phyloP scores from a whole-genome alignment of 768 basidiomycete species.

The Postia placenta region DNA sequence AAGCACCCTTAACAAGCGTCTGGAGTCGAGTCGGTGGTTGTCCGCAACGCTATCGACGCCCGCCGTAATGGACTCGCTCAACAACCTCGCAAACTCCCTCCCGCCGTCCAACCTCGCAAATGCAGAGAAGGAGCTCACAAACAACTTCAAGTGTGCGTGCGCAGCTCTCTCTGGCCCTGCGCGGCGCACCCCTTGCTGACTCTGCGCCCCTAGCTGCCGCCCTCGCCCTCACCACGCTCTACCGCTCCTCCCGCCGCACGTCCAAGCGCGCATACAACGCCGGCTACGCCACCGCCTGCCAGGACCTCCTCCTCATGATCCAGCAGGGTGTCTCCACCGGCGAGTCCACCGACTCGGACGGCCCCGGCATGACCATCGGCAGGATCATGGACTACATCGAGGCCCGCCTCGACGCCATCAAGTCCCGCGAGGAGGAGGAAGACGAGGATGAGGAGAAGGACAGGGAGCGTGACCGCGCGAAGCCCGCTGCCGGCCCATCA shows the following conservation, averaged over 20 bases:
- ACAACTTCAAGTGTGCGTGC: conserved; percentile 70
- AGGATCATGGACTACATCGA: conserved; percentile 84
- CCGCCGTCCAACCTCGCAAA: conserved; percentile 64
- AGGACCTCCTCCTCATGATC: conserved; percentile 75
- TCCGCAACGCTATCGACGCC: neutral
- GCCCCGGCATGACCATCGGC: conserved; percentile 67
- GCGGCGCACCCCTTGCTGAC: conserved; percentile 15
- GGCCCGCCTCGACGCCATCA: conserved; percentile 72
- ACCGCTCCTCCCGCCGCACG: conserved; percentile 69
- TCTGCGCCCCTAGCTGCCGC: conserved; percentile 55
- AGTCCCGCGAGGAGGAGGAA: conserved; percentile 71
- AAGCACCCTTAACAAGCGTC: neutral
- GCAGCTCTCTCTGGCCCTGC: neutral
- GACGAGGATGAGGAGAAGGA: conserved; percentile 76
- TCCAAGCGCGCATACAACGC: conserved; percentile 78
- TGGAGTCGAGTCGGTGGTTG: neutral
- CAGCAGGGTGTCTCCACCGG: conserved; percentile 73
- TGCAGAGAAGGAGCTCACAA: conserved; percentile 73
- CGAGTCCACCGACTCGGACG: conserved; percentile 38
- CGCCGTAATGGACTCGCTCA: conserved; percentile 36
- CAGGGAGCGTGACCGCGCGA: conserved; percentile 40
- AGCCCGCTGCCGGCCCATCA: conserved; percentile 15
- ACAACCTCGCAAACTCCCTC: conserved; percentile 71
- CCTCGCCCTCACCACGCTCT: conserved; percentile 78
- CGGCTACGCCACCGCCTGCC: conserved; percentile 75